Evolutionary conservation across 2,329 filamentous ascomycete species (phyloP).

Genomic region (Paracoccidioides brasiliensis): DNA sequence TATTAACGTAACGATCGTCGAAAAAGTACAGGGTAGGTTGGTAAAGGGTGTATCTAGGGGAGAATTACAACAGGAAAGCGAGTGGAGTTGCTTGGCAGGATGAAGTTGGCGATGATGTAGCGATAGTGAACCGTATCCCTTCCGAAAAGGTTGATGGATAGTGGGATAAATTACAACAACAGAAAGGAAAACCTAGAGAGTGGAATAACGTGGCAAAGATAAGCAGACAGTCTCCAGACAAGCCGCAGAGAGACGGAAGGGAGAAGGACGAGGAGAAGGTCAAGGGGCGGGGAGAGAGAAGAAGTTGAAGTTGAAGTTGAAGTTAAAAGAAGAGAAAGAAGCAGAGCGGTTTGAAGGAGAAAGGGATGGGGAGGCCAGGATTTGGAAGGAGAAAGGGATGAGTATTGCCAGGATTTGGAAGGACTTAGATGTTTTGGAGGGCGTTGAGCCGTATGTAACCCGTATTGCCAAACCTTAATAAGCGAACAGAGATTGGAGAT

Average conservation of each 20-base stretch:
- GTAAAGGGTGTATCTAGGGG: not conserved
- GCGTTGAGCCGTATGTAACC: too few species aligned
- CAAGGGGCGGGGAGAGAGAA: not conserved
- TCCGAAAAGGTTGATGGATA: slow-evolving; percentile 6
- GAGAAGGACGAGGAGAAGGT: not conserved
- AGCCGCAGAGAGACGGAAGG: not conserved
- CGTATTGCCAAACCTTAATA: too few species aligned
- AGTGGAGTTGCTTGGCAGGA: not conserved
- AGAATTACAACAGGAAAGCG: not conserved
- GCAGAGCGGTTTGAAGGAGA: not conserved
- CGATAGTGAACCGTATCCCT: not conserved
- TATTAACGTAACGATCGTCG: not conserved
- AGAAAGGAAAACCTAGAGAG: slow-evolving; percentile 6
- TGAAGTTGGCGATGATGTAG: not conserved
- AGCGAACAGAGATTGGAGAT: too few species aligned
- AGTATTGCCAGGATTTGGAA: too few species aligned
- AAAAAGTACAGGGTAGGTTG: not conserved
- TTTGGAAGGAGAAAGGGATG: not conserved
- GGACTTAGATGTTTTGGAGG: too few species aligned
- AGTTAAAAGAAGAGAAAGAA: not conserved
- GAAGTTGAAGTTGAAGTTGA: not conserved
- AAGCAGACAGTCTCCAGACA: not conserved
- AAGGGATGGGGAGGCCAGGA: not conserved
- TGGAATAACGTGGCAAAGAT: not conserved
- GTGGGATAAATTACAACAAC: slow-evolving; percentile 9